phyloP scores from a whole-genome alignment of 805 yeast genomes.

The Hagleromyces aurorensis region DNA sequence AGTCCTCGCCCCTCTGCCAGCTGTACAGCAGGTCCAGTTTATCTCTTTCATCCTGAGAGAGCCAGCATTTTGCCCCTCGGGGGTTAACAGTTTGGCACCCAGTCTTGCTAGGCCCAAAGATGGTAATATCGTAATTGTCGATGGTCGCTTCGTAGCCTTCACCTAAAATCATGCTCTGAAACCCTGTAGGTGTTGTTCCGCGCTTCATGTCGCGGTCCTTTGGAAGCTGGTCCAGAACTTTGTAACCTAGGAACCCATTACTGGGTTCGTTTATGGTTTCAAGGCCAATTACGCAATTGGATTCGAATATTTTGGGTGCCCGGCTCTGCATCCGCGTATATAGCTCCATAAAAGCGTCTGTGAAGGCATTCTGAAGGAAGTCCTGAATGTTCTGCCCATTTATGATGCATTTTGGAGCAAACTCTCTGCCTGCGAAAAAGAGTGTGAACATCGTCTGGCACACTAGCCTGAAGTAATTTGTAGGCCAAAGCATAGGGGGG shows the following conservation, averaged over 20 bases:
- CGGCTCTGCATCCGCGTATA: conserved; percentile 33
- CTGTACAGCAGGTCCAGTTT: conserved; percentile 53
- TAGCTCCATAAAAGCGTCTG: conserved; percentile 44
- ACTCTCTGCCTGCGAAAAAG: conserved; percentile 70
- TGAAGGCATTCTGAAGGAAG: conserved; percentile 58
- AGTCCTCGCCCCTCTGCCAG: conserved; percentile 53
- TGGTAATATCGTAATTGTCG: conserved; percentile 60
- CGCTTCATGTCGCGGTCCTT: conserved; percentile 57
- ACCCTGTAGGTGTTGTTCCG: conserved; percentile 77
- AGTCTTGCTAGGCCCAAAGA: conserved; percentile 67
- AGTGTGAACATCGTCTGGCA: conserved; percentile 75
- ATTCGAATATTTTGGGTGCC: conserved; percentile 40
- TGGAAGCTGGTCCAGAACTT: conserved; percentile 48
- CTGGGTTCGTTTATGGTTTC: conserved; percentile 86
- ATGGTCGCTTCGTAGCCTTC: conserved; percentile 66
- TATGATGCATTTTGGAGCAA: conserved; percentile 68
- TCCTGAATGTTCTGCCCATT: conserved; percentile 73
- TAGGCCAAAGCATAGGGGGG: conserved; percentile 89
- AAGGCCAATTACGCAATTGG: conserved; percentile 49
- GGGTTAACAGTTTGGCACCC: conserved; percentile 58
- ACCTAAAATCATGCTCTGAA: conserved; percentile 67
- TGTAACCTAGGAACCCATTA: conserved; percentile 60
- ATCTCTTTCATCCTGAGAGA: conserved; percentile 38
- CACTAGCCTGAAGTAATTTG: conserved; percentile 74
- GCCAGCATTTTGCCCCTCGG: conserved; percentile 62